Percentiles rank a stretch among this genome's conserved stretches.
Evolutionary conservation across 495 filamentous ascomycete genomes (phyloP).

Genomic region (Aspergillus sclerotioniger): DNA sequence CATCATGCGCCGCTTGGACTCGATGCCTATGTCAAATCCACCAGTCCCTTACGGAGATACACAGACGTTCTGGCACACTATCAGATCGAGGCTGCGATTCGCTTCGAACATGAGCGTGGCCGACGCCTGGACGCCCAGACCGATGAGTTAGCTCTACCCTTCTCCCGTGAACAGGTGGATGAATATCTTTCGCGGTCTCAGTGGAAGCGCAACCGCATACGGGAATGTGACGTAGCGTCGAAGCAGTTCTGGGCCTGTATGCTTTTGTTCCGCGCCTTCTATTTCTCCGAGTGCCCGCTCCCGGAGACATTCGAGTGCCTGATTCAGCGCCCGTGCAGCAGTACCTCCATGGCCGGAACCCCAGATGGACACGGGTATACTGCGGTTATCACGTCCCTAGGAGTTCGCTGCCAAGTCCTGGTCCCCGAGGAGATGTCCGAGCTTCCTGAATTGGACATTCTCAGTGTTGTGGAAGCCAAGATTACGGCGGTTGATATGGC

Average conservation of each 20-base stretch:
- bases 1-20: constrained; percentile 62
- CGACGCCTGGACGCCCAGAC: constrained; percentile 45
- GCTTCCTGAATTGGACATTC: constrained; percentile 18
- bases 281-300: constrained; percentile 63
- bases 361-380: constrained; percentile 20
- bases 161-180: constrained; percentile 56
- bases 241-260: constrained; percentile 62
- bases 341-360: constrained; percentile 31
- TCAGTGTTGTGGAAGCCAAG: constrained; percentile 59
- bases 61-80: constrained; percentile 83
- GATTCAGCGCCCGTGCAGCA: constrained; percentile 37
- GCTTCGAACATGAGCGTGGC: constrained; percentile 61
- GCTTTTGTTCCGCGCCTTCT: constrained; percentile 72
- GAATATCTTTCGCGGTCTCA: constrained; percentile 32
- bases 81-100: constrained; percentile 82
- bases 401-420: constrained; percentile 31
- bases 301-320: constrained; percentile 61
- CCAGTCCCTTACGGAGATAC: constrained; percentile 83
- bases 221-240: constrained; percentile 33
- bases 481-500: constrained; percentile 57
- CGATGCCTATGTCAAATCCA: constrained; percentile 72
- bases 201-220: constrained; percentile 35
- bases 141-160: constrained; percentile 57
- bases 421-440: constrained; percentile 31
- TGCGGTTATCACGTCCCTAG: constrained; percentile 32